These are phyloP conservation scores for Plasmodium malariae DNA, from an alignment of 169 alveolate genomes.

Conservation along the genomic window DNA sequence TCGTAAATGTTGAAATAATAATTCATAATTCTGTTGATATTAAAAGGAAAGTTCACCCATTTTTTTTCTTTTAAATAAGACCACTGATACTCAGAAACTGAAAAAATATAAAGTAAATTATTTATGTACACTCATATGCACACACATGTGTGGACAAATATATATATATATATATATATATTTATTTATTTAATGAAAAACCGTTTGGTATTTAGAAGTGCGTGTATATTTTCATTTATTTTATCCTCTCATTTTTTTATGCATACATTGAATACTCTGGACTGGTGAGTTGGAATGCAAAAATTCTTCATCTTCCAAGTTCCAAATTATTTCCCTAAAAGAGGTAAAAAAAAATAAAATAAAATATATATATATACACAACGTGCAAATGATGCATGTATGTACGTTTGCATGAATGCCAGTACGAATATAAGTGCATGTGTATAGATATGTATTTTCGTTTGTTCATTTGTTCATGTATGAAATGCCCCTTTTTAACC, in stretches of 20 bases:
- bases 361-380: background rate
- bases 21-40: slow-evolving; percentile 67
- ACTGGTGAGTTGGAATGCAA: slow-evolving; percentile 62
- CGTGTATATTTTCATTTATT: slow-evolving; percentile 2
- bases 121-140: background rate
- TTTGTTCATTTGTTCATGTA: too few relatives aligned
- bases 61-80: slow-evolving; percentile 70
- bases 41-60: slow-evolving; percentile 54
- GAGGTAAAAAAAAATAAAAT: background rate
- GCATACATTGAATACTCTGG: slow-evolving; percentile 47
- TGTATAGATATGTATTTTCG: background rate
- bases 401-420: background rate
- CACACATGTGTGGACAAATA: background rate
- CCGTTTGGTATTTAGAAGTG: background rate
- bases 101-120: slow-evolving; percentile 1
- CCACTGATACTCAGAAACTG: slow-evolving; percentile 75
- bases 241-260: background rate
- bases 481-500: slow-evolving; percentile 6
- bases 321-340: slow-evolving; percentile 66
- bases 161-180: background rate
- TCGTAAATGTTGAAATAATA: slow-evolving; percentile 67
- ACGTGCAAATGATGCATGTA: background rate
- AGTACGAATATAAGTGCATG: background rate
- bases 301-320: slow-evolving; percentile 74
- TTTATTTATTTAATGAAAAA: background rate